These are phyloP conservation scores for Syzygium malaccense DNA, from an alignment of 441 rosid genomes.

Conservation along the genomic window DNA sequence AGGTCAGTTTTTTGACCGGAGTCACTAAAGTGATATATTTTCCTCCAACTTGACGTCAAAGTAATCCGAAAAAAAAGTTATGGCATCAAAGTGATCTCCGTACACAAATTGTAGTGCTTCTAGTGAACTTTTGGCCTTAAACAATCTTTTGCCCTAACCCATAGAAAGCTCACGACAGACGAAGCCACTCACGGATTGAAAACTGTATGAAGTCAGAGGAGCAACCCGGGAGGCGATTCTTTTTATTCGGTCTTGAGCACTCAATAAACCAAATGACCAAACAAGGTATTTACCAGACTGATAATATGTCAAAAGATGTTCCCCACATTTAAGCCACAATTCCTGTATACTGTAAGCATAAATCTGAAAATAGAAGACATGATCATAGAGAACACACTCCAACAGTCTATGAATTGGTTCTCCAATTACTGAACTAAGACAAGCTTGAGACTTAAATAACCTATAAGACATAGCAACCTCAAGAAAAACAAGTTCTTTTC, in stretches of 20 bases:
- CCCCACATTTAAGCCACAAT: not conserved
- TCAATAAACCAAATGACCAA: no score
- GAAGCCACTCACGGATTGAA: not conserved
- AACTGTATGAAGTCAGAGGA: not conserved
- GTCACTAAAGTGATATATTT: no score
- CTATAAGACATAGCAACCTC: no score
- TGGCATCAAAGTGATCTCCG: no score
- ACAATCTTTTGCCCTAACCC: no score
- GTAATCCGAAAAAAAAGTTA: no score
- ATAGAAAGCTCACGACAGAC: rapidly evolving
- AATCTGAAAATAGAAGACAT: not conserved
- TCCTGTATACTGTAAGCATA: not conserved
- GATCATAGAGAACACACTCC: not conserved
- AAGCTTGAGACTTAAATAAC: no score
- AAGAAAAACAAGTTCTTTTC: not conserved
- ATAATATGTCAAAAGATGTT: not conserved
- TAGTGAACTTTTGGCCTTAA: no score
- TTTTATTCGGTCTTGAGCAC: not conserved
- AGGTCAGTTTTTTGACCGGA: no score
- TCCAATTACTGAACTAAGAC: not conserved
- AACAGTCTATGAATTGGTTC: not conserved
- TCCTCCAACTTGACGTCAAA: no score
- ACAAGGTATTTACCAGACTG: not conserved
- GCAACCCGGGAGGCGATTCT: not conserved
- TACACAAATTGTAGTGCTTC: no score